Conservation (phyloP, 495 filamentous ascomycete species). For the Hypoxylon lienhwacheense region DNA sequence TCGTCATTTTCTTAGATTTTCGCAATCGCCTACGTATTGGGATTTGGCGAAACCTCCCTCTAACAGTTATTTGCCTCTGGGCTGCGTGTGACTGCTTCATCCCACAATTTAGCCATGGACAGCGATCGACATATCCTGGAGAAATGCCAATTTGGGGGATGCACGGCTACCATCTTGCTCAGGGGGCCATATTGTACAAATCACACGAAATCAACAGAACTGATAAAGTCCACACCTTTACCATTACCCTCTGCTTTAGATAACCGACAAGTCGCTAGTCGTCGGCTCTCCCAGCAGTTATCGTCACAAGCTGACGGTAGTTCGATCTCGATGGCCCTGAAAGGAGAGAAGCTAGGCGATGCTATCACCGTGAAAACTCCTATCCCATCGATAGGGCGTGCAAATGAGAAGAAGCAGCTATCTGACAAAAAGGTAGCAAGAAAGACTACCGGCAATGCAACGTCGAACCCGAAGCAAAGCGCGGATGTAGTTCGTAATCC, state of each 20-base stretch:
- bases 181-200: slow-evolving; percentile 19
- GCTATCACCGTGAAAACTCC: slow-evolving; percentile 28
- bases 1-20: slow-evolving; percentile 11
- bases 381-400: neutral
- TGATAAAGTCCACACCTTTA: neutral
- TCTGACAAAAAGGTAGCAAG: slow-evolving; percentile 28
- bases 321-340: neutral
- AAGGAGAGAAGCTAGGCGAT: slow-evolving; percentile 15
- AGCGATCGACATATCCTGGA: slow-evolving; percentile 3
- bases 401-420: slow-evolving; percentile 30
- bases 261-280: neutral
- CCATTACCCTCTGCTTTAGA: neutral
- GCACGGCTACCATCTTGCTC: slow-evolving; percentile 17
- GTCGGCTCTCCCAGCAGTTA: neutral
- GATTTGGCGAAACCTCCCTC: slow-evolving; percentile 17
- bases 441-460: slow-evolving; percentile 16
- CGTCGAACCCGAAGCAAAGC: slow-evolving; percentile 7
- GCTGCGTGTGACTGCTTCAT: slow-evolving; percentile 4
- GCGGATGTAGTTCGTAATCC: neutral
- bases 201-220: slow-evolving; percentile 1
- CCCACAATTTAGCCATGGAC: slow-evolving; percentile 11
- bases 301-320: neutral
- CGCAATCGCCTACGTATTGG: slow-evolving; percentile 11
- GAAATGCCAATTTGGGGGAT: slow-evolving; percentile 26
- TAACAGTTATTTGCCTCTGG: neutral